Conservation (phyloP, 1,139 yeast genomes). For the Hemisphaericaspora xylofermentans region DNA sequence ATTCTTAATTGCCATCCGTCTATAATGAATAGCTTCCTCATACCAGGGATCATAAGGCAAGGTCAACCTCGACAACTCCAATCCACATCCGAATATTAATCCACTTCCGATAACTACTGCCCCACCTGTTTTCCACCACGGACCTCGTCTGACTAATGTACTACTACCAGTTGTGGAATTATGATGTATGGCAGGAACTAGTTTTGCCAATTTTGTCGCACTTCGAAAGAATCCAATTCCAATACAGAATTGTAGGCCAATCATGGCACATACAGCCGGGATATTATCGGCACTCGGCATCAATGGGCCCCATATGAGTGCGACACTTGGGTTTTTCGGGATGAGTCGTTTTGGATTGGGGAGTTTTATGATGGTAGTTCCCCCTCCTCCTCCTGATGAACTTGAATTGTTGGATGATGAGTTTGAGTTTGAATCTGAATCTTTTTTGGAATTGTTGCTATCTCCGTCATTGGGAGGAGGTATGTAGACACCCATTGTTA, state of each 20-base stretch:
- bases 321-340: constrained; percentile 29
- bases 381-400: no score
- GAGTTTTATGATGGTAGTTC: neutral
- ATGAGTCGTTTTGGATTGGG: constrained; percentile 1
- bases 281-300: constrained; percentile 63
- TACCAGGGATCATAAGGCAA: constrained; percentile 65
- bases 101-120: constrained; percentile 24
- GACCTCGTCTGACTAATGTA: constrained; percentile 9
- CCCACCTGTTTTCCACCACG: constrained; percentile 15
- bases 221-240: constrained; percentile 35
- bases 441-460: constrained; percentile 6
- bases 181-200: neutral
- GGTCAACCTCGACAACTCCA: constrained; percentile 50
- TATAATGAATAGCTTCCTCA: constrained; percentile 54
- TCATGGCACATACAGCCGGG: constrained; percentile 47
- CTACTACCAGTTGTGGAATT: constrained; percentile 3
- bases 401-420: constrained; percentile 1
- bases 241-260: constrained; percentile 46
- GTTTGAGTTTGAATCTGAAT: constrained; percentile 6
- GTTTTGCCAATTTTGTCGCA: neutral
- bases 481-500: constrained; percentile 33
- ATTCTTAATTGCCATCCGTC: constrained; percentile 41
- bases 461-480: constrained; percentile 27
- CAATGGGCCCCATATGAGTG: constrained; percentile 62
- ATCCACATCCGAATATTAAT: constrained; percentile 36